These are phyloP conservation scores for Neurospora sp. DNA, from an alignment of 495 filamentous ascomycete genomes.

Conservation along the genomic window DNA sequence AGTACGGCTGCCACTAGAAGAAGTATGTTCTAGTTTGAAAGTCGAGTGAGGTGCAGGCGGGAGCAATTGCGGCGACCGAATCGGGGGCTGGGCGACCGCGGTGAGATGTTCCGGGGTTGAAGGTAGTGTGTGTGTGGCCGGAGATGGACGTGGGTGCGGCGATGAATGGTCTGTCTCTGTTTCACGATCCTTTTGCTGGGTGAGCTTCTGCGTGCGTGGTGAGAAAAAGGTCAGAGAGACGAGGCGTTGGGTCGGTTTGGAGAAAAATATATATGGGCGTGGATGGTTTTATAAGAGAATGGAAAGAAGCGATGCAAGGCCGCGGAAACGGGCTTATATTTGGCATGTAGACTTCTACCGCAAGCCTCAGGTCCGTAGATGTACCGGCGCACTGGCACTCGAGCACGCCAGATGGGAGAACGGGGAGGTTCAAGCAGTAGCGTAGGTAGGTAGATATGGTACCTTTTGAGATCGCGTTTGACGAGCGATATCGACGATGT, in stretches of 20 bases:
- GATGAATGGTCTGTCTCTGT: not conserved
- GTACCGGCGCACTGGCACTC: not conserved
- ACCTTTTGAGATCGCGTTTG: not conserved
- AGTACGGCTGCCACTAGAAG: not conserved
- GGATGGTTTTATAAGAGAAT: not conserved
- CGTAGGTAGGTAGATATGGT: not conserved
- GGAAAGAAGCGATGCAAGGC: not conserved
- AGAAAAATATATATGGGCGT: not conserved
- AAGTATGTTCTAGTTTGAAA: not conserved
- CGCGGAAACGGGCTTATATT: not conserved
- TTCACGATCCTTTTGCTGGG: not conserved
- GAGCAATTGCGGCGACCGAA: constrained; percentile 2
- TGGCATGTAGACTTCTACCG: not conserved
- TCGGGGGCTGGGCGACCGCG: constrained; percentile 6
- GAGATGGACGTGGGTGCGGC: not conserved
- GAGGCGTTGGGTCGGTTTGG: not conserved
- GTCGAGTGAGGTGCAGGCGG: not conserved
- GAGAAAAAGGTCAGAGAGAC: not conserved
- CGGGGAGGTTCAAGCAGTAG: not conserved
- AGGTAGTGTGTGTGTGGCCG: not conserved
- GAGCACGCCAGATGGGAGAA: not conserved
- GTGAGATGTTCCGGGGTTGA: not conserved
- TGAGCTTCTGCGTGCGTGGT: not conserved
- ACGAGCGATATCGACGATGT: not conserved
- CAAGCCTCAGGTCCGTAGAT: not conserved